Conservation (phyloP, 2,329 filamentous ascomycete species). For the Ustulina deusta region DNA sequence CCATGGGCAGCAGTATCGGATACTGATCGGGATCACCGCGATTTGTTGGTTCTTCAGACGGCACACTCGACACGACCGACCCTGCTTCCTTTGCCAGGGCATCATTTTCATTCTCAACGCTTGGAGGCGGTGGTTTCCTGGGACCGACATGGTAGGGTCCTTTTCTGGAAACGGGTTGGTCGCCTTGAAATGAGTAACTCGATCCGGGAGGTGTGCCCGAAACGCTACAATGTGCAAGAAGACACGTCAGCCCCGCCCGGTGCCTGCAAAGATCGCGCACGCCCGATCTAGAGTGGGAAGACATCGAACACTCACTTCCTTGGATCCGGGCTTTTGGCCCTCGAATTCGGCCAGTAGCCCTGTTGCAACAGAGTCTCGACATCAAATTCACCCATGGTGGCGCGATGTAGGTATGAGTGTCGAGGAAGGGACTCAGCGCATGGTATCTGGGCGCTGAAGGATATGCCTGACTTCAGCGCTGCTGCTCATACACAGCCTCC, state of each 20-base stretch:
- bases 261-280: conserved; percentile 5
- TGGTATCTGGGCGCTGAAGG: conserved; percentile 38
- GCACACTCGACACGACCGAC: conserved; percentile 49
- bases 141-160: conserved; percentile 49
- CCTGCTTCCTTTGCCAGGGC: conserved; percentile 72
- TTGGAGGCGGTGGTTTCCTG: conserved; percentile 68
- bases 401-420: conserved; percentile 22
- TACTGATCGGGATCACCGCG: conserved; percentile 76
- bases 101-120: conserved; percentile 75
- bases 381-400: conserved; percentile 48
- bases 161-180: conserved; percentile 42
- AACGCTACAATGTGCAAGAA: conserved; percentile 38
- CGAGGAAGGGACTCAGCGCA: conserved; percentile 41
- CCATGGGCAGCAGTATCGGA: conserved; percentile 70
- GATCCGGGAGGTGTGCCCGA: conserved; percentile 34
- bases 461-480: conserved; percentile 35
- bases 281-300: conserved; percentile 22
- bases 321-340: conserved; percentile 45
- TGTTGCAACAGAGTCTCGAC: conserved; percentile 48
- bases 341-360: conserved; percentile 51
- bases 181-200: conserved; percentile 41
- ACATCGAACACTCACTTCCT: conserved; percentile 45
- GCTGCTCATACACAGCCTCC: conserved; percentile 43
- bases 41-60: conserved; percentile 67
- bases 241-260: conserved; percentile 27